Conservation (phyloP, 2,329 filamentous ascomycete species). For the Fusarium burgessii region DNA sequence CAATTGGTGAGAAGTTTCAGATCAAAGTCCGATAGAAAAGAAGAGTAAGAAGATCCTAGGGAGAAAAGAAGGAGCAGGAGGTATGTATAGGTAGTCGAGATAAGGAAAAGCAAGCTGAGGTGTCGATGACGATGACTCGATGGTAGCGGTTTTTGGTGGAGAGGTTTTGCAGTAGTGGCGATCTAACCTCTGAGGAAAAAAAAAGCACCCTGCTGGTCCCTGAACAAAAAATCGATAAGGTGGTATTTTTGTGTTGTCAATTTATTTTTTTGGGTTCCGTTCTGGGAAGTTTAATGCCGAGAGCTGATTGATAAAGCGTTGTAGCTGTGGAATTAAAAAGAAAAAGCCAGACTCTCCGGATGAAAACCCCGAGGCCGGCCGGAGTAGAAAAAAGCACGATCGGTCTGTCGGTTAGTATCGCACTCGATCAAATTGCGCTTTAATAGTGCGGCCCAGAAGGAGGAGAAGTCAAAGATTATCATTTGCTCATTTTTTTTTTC, state of each 20-base stretch:
- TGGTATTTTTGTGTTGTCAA: background rate
- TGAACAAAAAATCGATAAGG: background rate
- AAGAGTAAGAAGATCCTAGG: background rate
- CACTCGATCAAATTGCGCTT: conserved; percentile 5
- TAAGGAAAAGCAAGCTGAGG: conserved; percentile 10
- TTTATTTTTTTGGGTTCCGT: conserved; percentile 9
- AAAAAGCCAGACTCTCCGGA: conserved; percentile 18
- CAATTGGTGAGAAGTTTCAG: conserved; percentile 2
- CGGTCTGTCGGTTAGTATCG: conserved; percentile 46
- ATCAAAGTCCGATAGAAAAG: background rate
- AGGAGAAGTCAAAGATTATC: background rate
- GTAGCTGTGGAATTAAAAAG: conserved; percentile 10
- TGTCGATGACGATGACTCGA: conserved; percentile 47
- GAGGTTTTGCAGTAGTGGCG: conserved; percentile 32
- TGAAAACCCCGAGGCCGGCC: conserved; percentile 41
- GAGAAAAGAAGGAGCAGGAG: background rate
- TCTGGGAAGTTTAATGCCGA: conserved; percentile 12
- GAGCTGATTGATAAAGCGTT: conserved; percentile 2
- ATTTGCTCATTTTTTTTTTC: background rate
- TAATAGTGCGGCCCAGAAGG: conserved; percentile 3
- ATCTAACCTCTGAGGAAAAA: conserved; percentile 6
- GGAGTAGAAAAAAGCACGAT: conserved; percentile 23
- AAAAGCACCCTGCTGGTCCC: conserved; percentile 6
- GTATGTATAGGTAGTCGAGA: background rate
- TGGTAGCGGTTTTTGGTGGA: conserved; percentile 28